A percentile compares a stretch with the other conserved stretches of the same genome.
phyloP scores from a whole-genome alignment of 306 rosid genomes.

The Medicago truncatula region DNA sequence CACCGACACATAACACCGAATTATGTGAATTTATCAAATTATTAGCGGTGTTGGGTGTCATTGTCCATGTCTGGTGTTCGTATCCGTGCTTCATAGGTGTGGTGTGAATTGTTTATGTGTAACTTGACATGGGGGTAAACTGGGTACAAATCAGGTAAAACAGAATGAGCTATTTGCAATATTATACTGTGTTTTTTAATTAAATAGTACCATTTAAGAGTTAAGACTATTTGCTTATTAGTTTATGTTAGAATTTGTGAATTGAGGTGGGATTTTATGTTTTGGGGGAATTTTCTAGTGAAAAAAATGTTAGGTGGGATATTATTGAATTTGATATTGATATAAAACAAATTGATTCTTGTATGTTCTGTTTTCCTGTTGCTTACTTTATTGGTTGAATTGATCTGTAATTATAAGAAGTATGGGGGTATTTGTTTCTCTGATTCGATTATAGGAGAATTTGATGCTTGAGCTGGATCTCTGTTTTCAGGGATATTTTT shows the following conservation, averaged over 20 bases:
- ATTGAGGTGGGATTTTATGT: not conserved
- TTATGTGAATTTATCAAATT: too few relatives aligned
- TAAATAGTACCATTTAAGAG: not conserved
- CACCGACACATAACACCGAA: too few relatives aligned
- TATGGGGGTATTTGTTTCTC: too few relatives aligned
- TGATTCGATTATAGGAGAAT: too few relatives aligned
- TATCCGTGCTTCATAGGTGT: not conserved
- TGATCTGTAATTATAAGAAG: not conserved
- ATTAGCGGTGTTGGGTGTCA: too few relatives aligned
- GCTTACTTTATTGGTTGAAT: not conserved
- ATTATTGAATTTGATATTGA: too few relatives aligned
- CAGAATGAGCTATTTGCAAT: not conserved
- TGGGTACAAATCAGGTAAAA: too few relatives aligned
- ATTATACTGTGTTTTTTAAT: not conserved
- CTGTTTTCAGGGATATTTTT: not conserved
- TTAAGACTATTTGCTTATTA: not conserved
- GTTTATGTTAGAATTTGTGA: conserved; percentile 18
- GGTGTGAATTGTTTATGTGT: conserved; percentile 30
- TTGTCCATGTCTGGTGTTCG: too few relatives aligned
- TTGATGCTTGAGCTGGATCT: not conserved
- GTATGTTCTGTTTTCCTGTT: not conserved
- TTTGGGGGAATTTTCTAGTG: not conserved
- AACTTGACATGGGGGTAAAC: not conserved
- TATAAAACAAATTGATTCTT: not conserved
- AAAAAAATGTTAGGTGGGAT: not conserved